Conservation (phyloP, 1,284 basidiomycete genomes). For the Schizopora paradoxa region DNA sequence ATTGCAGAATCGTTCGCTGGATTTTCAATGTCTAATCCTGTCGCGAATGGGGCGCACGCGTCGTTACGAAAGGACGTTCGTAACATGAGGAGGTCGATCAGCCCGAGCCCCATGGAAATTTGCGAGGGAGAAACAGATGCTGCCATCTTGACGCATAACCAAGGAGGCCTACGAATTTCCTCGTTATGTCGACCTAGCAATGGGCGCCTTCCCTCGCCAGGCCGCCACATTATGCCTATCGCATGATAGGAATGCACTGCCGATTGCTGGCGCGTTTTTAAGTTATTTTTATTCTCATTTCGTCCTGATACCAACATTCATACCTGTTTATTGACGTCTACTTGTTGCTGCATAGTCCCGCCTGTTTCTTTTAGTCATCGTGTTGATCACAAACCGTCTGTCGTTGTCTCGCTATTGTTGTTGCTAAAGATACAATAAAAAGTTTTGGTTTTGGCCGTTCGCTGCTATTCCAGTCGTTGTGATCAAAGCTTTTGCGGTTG, state of each 20-base stretch:
- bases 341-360: neutral
- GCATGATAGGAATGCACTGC: neutral
- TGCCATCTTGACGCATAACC: constrained; percentile 17
- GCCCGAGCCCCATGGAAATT: no score
- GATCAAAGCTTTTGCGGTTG: no score
- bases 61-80: no score
- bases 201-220: no score
- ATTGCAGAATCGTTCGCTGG: constrained; percentile 20
- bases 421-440: no score
- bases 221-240: no score
- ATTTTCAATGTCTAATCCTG: constrained; percentile 9
- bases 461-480: no score
- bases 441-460: neutral
- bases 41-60: neutral
- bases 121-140: no score
- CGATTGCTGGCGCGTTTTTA: constrained; percentile 13
- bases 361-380: neutral
- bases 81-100: no score
- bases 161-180: constrained; percentile 16
- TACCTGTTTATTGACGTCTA: neutral
- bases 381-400: neutral
- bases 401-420: neutral
- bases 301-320: constrained; percentile 18
- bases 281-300: constrained; percentile 18
- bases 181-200: constrained; percentile 18